Evolutionary conservation across 805 yeast genomes (phyloP), one percentile per base, ranked within the genome.

Genomic region (Blastobotrys chiropterorum): DNA sequence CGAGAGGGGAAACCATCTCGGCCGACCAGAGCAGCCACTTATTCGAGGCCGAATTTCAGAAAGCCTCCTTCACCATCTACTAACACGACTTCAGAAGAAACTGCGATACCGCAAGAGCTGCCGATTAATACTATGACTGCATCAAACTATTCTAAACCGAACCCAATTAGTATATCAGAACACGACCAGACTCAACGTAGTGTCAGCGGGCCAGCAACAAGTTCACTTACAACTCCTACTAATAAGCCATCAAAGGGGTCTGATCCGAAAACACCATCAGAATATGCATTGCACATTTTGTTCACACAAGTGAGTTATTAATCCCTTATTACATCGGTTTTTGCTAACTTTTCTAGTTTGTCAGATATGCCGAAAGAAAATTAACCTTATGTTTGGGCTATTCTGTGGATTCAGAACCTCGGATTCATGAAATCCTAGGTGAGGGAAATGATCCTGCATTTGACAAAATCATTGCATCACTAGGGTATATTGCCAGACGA

Each of bases 231-330:
- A 22, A n/a, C n/a, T n/a, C 38, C 34, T 11, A 39, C 44, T 5
- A 17, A 34, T n/a, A 34, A 41, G 26, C 49, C 43, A 20, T 20
- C 19, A 8, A 46, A 50, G 40, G 41, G 14, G 21, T 20, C 59
- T 7, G 63, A 60, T 21, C 55, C 60, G 4, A 62, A 62, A 46
- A 61, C 63, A 7, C 62, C 63, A 2, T 59, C 92, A 0, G 97
- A 90, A 62, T 94, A 94, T 65, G 94, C 98, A 0, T 72, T 95
- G 50, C 97, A 95, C 67, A 90, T 95, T 21, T 76, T 95, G 41
- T 95, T 95, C 66, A 89, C 98, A 2, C 96, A 92, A 62, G 68
- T 65, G 52, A 22, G 65, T 46, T 13, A 22, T 20, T n/a, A 19
- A 20, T 26, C 19, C 17, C 47, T 26, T 44, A 34, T 17, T 20